Base-by-base conservation (phyloP, 805 yeast species). In the Metschnikowia bowlesiae region DNA sequence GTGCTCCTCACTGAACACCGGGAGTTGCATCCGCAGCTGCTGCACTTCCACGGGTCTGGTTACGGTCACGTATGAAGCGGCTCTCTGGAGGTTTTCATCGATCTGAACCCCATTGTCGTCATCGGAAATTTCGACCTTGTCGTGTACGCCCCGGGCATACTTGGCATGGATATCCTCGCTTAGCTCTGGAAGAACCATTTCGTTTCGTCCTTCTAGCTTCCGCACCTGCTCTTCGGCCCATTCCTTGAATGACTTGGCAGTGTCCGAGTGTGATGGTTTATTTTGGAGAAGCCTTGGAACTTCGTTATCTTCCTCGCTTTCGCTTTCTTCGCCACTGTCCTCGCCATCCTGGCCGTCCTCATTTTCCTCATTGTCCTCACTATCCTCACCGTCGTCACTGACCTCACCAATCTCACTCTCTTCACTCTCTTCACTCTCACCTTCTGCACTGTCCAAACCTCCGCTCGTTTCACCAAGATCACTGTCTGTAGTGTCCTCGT, bases 1-100 rank as follows among this genome's bases (percentile, higher is more conserved):
- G 64, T 89, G 96, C 62, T 94, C 99, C 66, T 89, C 96, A 6
- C 85, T 85, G 54, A 81, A 87, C 0, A 94, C 97, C 0, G 99
- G 99, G 16, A 94, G 71, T 47, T 82, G 78, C 69, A 83, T 73
- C 54, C 99, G 75, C 32, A 75, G 75, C 18, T 73, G 64, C 62
- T 89, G 96, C 22, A 92, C 80, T 29, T 79, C 84, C 0, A 76
- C 80, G 1, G 82, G 62, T 59, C 99, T 76, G 8, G 75, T 73
- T 0, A 92, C 86, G 13, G 80, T 72, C 8, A 90, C 92, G 53
- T 70, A 87, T 49, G 78, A 79, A 0, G 92, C 83, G 53, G 82
- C 78, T 60, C 96, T 73, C 32, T 74, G 55, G 18, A 76, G 60
- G 0, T 69, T 60, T 48, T 78, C 80, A 61, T 85, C 76, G 6